Evolutionary conservation across 805 yeast genomes (phyloP).

Genomic region (Yamadazyma phyllophila): DNA sequence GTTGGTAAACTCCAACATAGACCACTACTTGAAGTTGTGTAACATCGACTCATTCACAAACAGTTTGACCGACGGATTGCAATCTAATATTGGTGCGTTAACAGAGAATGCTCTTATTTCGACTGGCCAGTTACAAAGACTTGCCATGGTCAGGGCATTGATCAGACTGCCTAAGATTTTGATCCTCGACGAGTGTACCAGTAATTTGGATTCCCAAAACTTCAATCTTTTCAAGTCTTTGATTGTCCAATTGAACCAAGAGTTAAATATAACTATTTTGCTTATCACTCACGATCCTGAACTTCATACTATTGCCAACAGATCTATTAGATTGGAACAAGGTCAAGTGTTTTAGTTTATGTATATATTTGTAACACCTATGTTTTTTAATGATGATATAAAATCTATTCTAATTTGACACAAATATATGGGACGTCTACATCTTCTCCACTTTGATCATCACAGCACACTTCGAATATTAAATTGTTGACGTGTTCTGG

Average conservation of each 20-base stretch:
- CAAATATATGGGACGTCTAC: constrained; percentile 91
- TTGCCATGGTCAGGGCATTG: constrained; percentile 81
- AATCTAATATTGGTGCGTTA: constrained; percentile 49
- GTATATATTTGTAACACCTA: neutral
- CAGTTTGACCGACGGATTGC: constrained; percentile 54
- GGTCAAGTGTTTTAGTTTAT: constrained; percentile 38
- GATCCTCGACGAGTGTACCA: constrained; percentile 88
- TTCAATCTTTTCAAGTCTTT: constrained; percentile 49
- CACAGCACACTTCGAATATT: constrained; percentile 88
- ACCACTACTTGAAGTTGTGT: constrained; percentile 41
- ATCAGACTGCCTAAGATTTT: constrained; percentile 60
- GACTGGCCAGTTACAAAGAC: constrained; percentile 88
- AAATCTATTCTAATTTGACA: constrained; percentile 28
- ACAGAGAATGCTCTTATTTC: constrained; percentile 52
- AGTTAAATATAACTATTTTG: constrained; percentile 43
- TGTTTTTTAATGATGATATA: neutral
- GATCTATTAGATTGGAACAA: constrained; percentile 45
- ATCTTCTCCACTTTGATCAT: constrained; percentile 90
- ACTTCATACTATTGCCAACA: constrained; percentile 58
- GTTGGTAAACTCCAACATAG: constrained; percentile 29
- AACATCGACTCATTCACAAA: constrained; percentile 55
- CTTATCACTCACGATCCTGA: constrained; percentile 74
- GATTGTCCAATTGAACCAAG: constrained; percentile 47
- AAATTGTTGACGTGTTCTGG: constrained; percentile 71
- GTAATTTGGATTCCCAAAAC: constrained; percentile 75